phyloP scores from a whole-genome alignment of 495 filamentous ascomycete species.

The Chaetomium tenue region DNA sequence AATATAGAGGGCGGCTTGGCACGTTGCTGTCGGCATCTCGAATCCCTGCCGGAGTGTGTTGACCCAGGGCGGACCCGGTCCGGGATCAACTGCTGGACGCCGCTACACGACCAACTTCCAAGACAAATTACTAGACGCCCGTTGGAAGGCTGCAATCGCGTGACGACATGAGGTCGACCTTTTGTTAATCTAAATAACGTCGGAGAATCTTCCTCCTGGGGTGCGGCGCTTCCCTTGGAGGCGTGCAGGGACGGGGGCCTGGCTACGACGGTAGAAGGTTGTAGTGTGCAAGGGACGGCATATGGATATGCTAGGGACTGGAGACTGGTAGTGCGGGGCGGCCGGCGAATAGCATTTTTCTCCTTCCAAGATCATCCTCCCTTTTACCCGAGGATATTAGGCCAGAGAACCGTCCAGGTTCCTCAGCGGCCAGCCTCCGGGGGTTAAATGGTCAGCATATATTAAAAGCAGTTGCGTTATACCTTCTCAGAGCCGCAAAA shows the following conservation, averaged over 20 bases:
- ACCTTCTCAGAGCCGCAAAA: conserved; percentile 32
- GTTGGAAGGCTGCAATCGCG: conserved; percentile 31
- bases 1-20: conserved; percentile 32
- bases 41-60: neutral
- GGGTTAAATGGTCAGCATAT: conserved; percentile 32
- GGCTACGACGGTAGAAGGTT: neutral
- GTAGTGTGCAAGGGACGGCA: conserved; percentile 10
- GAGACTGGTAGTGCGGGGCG: conserved; percentile 9
- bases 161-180: conserved; percentile 29
- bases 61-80: conserved; percentile 10
- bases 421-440: conserved; percentile 26
- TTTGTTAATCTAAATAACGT: conserved; percentile 28
- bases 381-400: conserved; percentile 38
- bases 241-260: neutral
- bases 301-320: conserved; percentile 13
- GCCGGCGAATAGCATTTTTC: neutral
- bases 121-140: conserved; percentile 20
- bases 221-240: neutral
- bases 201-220: conserved; percentile 28
- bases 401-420: conserved; percentile 18
- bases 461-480: conserved; percentile 30
- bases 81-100: conserved; percentile 16
- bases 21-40: conserved; percentile 24
- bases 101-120: conserved; percentile 20
- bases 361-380: conserved; percentile 20